Conservation (phyloP, 1,139 yeast species). For the Taiozyma onychis region DNA sequence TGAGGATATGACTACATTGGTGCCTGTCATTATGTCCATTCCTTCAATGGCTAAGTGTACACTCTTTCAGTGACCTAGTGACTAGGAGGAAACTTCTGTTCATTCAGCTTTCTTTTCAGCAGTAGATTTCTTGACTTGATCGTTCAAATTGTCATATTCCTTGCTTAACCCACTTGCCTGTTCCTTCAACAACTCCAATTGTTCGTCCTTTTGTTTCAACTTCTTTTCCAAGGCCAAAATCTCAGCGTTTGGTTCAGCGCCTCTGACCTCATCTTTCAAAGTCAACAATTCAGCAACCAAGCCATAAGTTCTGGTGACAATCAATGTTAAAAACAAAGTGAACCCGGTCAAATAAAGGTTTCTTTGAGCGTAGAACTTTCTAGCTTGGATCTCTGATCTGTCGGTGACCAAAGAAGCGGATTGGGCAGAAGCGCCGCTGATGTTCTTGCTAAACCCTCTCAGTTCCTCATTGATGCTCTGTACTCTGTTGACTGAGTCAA, state of each 20-base stretch:
- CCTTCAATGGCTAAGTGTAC: neutral
- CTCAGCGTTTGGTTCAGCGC: constrained; percentile 28
- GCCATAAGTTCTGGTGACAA: constrained; percentile 79
- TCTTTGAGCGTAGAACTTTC: constrained; percentile 93
- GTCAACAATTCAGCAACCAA: constrained; percentile 73
- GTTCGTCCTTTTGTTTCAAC: constrained; percentile 55
- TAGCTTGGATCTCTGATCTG: constrained; percentile 77
- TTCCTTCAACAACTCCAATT: constrained; percentile 59
- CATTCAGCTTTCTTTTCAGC: neutral
- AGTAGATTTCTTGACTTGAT: constrained; percentile 20
- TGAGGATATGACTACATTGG: neutral
- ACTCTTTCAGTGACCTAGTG: neutral
- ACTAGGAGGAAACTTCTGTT: neutral
- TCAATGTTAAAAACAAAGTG: constrained; percentile 82
- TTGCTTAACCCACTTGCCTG: constrained; percentile 63
- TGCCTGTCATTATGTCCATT: too few relatives aligned
- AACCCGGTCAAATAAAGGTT: constrained; percentile 96
- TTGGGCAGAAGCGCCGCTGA: constrained; percentile 16
- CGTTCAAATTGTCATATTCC: constrained; percentile 53
- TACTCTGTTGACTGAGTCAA: constrained; percentile 86
- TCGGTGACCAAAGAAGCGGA: constrained; percentile 31
- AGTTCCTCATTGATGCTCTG: constrained; percentile 64
- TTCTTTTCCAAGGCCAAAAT: constrained; percentile 45
- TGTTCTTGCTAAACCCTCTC: constrained; percentile 18
- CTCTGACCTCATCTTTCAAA: constrained; percentile 44